Base-by-base conservation (phyloP, 805 yeast species). In the Danielia reshetovae region DNA sequence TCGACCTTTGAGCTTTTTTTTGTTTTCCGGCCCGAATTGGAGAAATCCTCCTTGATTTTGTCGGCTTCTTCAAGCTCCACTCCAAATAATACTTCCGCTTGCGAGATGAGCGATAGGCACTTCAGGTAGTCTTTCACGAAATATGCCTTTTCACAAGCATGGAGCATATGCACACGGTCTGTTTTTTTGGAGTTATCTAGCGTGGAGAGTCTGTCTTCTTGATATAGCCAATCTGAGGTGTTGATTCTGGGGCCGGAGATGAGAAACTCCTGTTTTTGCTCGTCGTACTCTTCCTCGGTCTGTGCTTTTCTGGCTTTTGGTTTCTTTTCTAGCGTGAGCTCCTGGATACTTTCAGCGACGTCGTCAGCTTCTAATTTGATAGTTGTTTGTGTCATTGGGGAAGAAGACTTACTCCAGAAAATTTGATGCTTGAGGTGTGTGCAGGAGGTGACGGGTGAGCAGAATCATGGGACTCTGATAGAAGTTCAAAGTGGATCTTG, bases 141-240 rank as follows among this genome's bases (percentile, higher is more conserved):
- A 51, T 80, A 86, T 2, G 78, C 68, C 40, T 78, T 60, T 43
- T 85, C 88, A 21, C 84, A 70, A 7, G 79, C 75, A 39, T 77
- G 75, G 29, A 79, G 66, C 18, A 82, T 50, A 29, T 62, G 63
- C 11, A 71, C 77, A 32, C 86, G 62, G 32, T 74, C 78, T 2
- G 75, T 66, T 45, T 84, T 85, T 24, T 48, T 44, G 14, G 40
- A 27, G 12, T 62, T 51, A 7, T 60, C 51, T 15, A 65, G 41
- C 1, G 55, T 32, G 19, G 65, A 59, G 2, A 62, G 32, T 2
- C 33, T 43, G 0, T 47, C 35, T 4, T 33, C 41, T 16, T 61
- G 51, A 14, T 50, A 60, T 3, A 75, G 59, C 75, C 78, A 72
- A 27, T 57, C 49, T 4, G 55, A 51, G 0, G 72, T 70, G 35